Evolutionary conservation across 768 basidiomycete species (phyloP).

Genomic region (Mycena galericulata): DNA sequence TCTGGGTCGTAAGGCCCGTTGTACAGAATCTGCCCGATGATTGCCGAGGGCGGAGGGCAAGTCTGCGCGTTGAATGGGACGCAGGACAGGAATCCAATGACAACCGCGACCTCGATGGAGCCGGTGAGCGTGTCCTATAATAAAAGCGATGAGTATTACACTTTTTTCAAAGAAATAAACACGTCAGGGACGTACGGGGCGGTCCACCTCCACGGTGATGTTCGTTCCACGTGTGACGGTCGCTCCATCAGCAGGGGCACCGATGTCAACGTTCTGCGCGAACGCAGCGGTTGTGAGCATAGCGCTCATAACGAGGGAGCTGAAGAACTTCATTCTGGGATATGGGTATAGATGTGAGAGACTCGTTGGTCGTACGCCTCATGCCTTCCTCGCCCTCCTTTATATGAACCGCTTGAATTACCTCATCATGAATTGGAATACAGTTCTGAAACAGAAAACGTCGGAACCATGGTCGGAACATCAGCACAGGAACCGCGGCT

Average conservation of each 20-base stretch:
- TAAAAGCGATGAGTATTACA: background rate
- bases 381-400: background rate
- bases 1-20: slow-evolving; percentile 50
- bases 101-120: slow-evolving; percentile 48
- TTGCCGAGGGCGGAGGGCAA: slow-evolving; percentile 37
- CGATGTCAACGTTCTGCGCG: slow-evolving; percentile 57
- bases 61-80: background rate
- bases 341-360: background rate
- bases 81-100: slow-evolving; percentile 46
- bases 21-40: slow-evolving; percentile 51
- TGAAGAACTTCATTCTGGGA: slow-evolving; percentile 31
- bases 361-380: background rate
- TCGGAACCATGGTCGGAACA: too few species aligned
- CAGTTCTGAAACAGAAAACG: slow-evolving; percentile 6
- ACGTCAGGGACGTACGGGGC: slow-evolving; percentile 55
- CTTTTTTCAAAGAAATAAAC: background rate
- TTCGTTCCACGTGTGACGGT: slow-evolving; percentile 50
- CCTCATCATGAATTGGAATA: slow-evolving; percentile 13
- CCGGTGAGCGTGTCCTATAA: slow-evolving; percentile 26
- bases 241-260: slow-evolving; percentile 50
- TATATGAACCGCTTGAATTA: slow-evolving; percentile 2
- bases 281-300: slow-evolving; percentile 48
- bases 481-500: background rate
- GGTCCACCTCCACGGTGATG: slow-evolving; percentile 59
- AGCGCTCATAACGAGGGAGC: slow-evolving; percentile 20